phyloP scores from a whole-genome alignment of 345 rosid genomes.

The Acer campestre region DNA sequence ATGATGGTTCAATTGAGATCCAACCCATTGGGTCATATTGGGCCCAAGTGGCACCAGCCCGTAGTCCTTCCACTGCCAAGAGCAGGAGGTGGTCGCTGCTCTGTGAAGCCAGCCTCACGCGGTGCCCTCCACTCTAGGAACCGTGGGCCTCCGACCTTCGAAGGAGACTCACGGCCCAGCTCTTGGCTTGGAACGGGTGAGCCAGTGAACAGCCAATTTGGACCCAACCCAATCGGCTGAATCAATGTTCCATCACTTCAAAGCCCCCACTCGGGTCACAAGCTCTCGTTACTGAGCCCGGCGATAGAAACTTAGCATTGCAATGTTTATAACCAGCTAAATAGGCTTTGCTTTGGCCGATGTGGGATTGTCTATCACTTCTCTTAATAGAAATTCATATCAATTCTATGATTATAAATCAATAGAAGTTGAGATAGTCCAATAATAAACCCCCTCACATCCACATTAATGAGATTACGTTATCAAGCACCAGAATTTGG shows the following conservation, averaged over 20 bases:
- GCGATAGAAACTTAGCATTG: not conserved
- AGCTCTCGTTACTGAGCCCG: not conserved
- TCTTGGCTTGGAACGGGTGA: not conserved
- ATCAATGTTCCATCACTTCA: not conserved
- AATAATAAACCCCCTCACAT: not conserved
- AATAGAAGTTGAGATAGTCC: not conserved
- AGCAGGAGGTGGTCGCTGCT: not conserved
- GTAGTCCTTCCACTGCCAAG: not conserved
- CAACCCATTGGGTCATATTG: not conserved
- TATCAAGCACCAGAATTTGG: too few species aligned
- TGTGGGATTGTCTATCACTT: not conserved
- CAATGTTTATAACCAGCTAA: not conserved
- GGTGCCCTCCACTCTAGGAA: not conserved
- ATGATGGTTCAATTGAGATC: not conserved
- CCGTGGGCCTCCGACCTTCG: not conserved
- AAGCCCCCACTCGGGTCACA: not conserved
- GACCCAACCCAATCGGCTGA: not conserved
- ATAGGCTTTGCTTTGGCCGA: not conserved
- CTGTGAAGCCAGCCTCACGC: not conserved
- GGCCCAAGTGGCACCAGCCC: not conserved
- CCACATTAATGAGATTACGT: not conserved
- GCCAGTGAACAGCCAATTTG: not conserved
- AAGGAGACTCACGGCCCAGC: not conserved
- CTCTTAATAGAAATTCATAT: too few species aligned
- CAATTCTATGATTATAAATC: too few species aligned